Evolutionary conservation across 768 basidiomycete species (phyloP).

Genomic region (Kockovaella imperatae): DNA sequence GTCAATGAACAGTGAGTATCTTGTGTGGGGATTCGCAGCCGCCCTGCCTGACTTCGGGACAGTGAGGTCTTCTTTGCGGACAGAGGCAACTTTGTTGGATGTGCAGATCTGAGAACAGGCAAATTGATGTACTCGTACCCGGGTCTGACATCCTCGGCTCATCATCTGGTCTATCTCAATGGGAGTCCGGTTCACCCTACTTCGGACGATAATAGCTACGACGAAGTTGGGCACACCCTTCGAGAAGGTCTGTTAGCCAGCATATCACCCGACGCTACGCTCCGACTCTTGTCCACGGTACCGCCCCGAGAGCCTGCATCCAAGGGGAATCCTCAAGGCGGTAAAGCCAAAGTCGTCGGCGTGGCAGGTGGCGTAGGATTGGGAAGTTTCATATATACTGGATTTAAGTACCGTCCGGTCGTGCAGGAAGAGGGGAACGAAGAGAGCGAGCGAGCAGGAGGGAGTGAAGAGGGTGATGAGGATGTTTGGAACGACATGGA

Average conservation of each 20-base stretch:
- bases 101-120: slow-evolving; percentile 38
- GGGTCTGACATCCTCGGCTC: slow-evolving; percentile 25
- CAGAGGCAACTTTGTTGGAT: slow-evolving; percentile 28
- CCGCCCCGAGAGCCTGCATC: slow-evolving; percentile 9
- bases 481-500: slow-evolving; percentile 12
- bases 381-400: slow-evolving; percentile 21
- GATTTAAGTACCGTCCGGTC: slow-evolving; percentile 5
- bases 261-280: slow-evolving; percentile 17
- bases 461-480: slow-evolving; percentile 4
- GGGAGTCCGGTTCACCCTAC: slow-evolving; percentile 12
- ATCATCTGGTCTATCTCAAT: slow-evolving; percentile 32
- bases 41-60: too few species aligned
- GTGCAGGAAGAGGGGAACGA: slow-evolving; percentile 2
- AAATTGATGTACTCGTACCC: slow-evolving; percentile 36
- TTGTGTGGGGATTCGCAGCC: too few species aligned
- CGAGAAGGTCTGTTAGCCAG: background rate
- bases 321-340: slow-evolving; percentile 14
- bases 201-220: background rate
- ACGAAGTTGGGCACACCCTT: background rate
- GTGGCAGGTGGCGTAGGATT: slow-evolving; percentile 29
- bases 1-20: slow-evolving; percentile 39
- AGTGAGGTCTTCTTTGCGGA: slow-evolving; percentile 44
- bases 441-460: slow-evolving; percentile 2
- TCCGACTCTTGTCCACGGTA: slow-evolving; percentile 20
- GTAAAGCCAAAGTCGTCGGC: slow-evolving; percentile 19